phyloP scores from a whole-genome alignment of 2,329 filamentous ascomycete genomes.

The Acephala macrosclerotiorum region DNA sequence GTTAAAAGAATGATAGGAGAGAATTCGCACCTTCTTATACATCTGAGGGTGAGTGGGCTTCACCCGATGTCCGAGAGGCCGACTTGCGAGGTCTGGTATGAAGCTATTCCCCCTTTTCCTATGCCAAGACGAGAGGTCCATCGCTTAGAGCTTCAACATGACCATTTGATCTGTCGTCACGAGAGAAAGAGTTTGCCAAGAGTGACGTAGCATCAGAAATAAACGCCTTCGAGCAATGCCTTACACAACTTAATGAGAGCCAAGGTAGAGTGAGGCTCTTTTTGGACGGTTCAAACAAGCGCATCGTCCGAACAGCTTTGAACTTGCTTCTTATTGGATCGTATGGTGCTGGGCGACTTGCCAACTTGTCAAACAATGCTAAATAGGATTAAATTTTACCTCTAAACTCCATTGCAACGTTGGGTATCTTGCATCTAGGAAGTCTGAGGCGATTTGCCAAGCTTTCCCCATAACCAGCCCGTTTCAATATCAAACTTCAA shows the following conservation, averaged over 20 bases:
- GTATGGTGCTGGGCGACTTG: not conserved
- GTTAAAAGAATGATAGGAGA: not conserved
- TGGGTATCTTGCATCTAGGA: not conserved
- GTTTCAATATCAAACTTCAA: constrained; percentile 21
- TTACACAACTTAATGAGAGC: not conserved
- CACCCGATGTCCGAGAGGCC: not conserved
- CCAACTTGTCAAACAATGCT: not conserved
- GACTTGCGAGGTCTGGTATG: not conserved
- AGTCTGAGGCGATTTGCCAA: not conserved
- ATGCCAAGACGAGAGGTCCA: not conserved
- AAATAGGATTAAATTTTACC: not conserved
- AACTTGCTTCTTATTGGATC: not conserved
- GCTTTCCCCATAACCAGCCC: constrained; percentile 9
- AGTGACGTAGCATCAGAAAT: not conserved
- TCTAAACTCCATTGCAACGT: not conserved
- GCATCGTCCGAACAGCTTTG: not conserved
- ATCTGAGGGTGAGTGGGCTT: not conserved
- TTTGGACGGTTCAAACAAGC: not conserved
- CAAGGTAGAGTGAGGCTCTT: not conserved
- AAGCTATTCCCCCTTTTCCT: not conserved
- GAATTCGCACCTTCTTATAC: not conserved
- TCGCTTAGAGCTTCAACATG: not conserved
- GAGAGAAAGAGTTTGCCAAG: not conserved
- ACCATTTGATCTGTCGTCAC: not conserved
- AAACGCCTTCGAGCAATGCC: not conserved